phyloP scores from a whole-genome alignment of 1,284 basidiomycete genomes.

The Hemileia vastatrix region DNA sequence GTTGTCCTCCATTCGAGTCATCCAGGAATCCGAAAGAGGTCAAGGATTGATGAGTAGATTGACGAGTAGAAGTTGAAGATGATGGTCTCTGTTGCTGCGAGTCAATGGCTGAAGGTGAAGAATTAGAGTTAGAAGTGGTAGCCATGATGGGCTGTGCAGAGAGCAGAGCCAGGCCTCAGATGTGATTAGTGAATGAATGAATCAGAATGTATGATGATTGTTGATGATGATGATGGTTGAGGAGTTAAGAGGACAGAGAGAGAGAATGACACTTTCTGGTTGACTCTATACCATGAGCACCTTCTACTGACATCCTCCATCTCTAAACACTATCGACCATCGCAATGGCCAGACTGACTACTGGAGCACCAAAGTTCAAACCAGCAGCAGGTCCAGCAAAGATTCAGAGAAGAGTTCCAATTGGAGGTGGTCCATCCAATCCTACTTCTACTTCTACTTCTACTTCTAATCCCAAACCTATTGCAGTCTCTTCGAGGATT shows the following conservation, averaged over 20 bases:
- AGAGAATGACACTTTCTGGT: too few species aligned
- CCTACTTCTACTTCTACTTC: too few species aligned
- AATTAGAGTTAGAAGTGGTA: neutral
- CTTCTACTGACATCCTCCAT: neutral
- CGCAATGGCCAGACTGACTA: neutral
- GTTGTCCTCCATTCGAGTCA: conserved; percentile 28
- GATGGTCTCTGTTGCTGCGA: neutral
- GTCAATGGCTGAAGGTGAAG: neutral
- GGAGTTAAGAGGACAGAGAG: too few species aligned
- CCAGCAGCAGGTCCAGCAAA: neutral
- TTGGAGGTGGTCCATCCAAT: neutral
- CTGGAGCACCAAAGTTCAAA: neutral
- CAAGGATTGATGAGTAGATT: neutral
- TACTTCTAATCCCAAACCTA: neutral
- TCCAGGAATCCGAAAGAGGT: conserved; percentile 36
- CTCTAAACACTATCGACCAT: neutral
- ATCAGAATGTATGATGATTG: too few species aligned
- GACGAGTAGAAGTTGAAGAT: neutral
- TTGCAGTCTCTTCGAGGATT: neutral
- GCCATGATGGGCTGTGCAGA: neutral
- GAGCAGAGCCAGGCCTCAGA: neutral
- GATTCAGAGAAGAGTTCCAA: neutral
- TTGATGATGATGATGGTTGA: too few species aligned
- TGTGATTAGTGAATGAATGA: neutral
- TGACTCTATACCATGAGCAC: neutral